These are phyloP conservation scores for Monosporascus ibericus DNA, from an alignment of 2,329 filamentous ascomycete species.

Conservation along the genomic window DNA sequence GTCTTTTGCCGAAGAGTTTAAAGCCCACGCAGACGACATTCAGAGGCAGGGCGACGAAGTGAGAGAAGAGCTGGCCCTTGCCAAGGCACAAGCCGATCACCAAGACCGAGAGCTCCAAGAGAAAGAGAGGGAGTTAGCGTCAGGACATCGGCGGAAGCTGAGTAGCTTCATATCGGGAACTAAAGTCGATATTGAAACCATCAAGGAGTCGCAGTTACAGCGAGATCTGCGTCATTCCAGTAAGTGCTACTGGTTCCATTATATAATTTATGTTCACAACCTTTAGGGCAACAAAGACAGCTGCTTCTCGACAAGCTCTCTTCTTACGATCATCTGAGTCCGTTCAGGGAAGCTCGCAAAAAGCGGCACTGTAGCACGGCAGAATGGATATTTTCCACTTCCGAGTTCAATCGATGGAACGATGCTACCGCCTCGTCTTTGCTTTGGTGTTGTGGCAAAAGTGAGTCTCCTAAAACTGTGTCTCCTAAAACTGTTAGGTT, in stretches of 20 bases:
- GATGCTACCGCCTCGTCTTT: slow-evolving; percentile 1
- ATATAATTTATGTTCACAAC: no score
- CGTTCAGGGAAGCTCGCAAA: slow-evolving; percentile 20
- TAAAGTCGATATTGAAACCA: no score
- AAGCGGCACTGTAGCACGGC: slow-evolving; percentile 22
- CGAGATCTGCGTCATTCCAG: no score
- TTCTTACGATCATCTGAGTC: slow-evolving; percentile 15
- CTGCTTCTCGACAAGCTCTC: slow-evolving; percentile 23
- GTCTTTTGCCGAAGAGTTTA: slow-evolving; percentile 1
- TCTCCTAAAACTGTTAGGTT: background rate
- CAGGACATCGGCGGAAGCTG: background rate
- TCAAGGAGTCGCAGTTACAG: no score
- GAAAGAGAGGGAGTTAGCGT: background rate
- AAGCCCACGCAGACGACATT: background rate
- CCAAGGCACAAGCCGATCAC: background rate
- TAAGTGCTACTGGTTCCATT: no score
- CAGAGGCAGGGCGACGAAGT: background rate
- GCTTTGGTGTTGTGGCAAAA: slow-evolving; percentile 27
- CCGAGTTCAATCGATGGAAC: slow-evolving; percentile 14
- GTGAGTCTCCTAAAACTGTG: slow-evolving; percentile 15
- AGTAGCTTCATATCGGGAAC: background rate
- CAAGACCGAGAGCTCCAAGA: slow-evolving; percentile 1
- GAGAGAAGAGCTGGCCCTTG: background rate
- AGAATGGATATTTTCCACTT: slow-evolving; percentile 4
- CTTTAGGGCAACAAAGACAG: slow-evolving; percentile 5